Evolutionary conservation across 495 filamentous ascomycete species (phyloP).

Genomic region (Aspergillus steynii): DNA sequence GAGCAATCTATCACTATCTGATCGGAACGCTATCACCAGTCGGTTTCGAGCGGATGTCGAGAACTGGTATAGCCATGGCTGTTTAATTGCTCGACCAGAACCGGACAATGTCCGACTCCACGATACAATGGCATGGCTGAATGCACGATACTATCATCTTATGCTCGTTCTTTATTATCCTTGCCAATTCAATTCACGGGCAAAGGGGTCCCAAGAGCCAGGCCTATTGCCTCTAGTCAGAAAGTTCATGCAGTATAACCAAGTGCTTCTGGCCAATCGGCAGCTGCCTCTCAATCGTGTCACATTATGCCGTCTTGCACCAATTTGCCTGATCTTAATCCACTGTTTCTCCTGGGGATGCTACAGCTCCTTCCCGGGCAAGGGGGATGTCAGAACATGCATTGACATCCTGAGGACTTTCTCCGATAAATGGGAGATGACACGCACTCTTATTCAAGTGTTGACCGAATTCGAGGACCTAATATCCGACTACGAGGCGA

Average conservation of each 20-base stretch:
- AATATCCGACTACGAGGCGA: neutral
- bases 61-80: constrained; percentile 9
- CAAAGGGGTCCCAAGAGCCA: neutral
- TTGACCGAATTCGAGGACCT: neutral
- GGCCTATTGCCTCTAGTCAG: neutral
- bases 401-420: neutral
- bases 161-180: constrained; percentile 7
- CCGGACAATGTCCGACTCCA: constrained; percentile 6
- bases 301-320: constrained; percentile 1
- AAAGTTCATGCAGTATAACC: constrained; percentile 8
- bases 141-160: constrained; percentile 8
- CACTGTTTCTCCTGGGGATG: neutral
- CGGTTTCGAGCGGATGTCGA: neutral
- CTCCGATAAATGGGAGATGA: neutral
- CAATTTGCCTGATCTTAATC: neutral
- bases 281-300: constrained; percentile 3
- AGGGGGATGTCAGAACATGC: neutral
- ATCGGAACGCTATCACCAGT: constrained; percentile 3
- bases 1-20: neutral
- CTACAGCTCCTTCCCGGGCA: neutral
- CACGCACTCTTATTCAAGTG: neutral
- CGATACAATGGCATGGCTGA: constrained; percentile 10
- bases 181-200: constrained; percentile 2
- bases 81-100: constrained; percentile 6
- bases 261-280: neutral